These are phyloP conservation scores for Termitomyces sp. DNA, from an alignment of 768 basidiomycete species.

Conservation along the genomic window DNA sequence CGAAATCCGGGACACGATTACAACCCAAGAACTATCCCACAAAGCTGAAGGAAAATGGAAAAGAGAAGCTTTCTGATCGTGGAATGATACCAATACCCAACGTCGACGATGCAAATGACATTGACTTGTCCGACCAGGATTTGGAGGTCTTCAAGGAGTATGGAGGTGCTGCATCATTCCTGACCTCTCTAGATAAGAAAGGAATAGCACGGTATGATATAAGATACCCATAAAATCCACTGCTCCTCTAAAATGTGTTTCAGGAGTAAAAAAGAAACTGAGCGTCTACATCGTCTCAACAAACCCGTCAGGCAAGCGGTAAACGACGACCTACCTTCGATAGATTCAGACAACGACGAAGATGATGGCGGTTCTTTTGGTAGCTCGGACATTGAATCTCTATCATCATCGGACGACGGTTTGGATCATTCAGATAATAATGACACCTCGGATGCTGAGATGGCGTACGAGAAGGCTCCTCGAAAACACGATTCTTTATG, in stretches of 20 bases:
- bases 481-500: constrained; percentile 47
- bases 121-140: constrained; percentile 67
- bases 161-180: constrained; percentile 60
- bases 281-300: constrained; percentile 61
- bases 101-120: constrained; percentile 42
- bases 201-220: constrained; percentile 73
- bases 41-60: constrained; percentile 41
- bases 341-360: constrained; percentile 66
- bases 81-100: constrained; percentile 63
- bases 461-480: constrained; percentile 68
- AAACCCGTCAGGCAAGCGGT: constrained; percentile 50
- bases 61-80: constrained; percentile 60
- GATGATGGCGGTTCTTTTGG: constrained; percentile 34
- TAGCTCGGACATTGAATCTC: constrained; percentile 30
- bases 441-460: constrained; percentile 62
- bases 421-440: constrained; percentile 19
- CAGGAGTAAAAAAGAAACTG: constrained; percentile 85
- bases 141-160: constrained; percentile 64
- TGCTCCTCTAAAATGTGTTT: neutral
- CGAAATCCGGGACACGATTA: constrained; percentile 21
- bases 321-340: constrained; percentile 56
- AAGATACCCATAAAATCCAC: neutral
- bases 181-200: constrained; percentile 68
- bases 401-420: constrained; percentile 24
- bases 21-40: constrained; percentile 22